Evolutionary conservation across 106 monocot genomes (phyloP).

Genomic region (Ottelia alismoides): DNA sequence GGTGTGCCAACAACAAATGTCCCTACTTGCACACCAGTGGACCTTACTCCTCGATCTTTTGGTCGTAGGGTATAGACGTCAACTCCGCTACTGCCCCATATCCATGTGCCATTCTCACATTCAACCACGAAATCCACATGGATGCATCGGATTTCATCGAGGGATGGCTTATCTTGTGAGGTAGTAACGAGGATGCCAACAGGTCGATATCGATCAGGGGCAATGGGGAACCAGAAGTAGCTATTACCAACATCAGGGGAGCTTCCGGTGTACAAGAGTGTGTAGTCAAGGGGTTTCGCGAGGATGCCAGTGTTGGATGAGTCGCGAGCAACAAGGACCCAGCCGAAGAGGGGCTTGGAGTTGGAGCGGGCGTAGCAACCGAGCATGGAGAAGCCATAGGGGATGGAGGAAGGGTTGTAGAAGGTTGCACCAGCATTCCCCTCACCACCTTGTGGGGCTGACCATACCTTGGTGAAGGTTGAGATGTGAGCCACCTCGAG

Average conservation of each 20-base stretch:
- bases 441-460: background rate
- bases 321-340: conserved; percentile 2
- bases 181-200: conserved; percentile 56
- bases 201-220: conserved; percentile 54
- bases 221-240: conserved; percentile 64
- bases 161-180: conserved; percentile 46
- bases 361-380: conserved; percentile 5
- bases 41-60: conserved; percentile 7
- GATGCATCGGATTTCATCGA: conserved; percentile 41
- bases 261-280: conserved; percentile 12
- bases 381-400: conserved; percentile 2
- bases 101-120: conserved; percentile 20
- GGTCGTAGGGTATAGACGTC: conserved; percentile 26
- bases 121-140: conserved; percentile 39
- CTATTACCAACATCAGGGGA: conserved; percentile 21
- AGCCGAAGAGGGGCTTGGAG: conserved; percentile 1
- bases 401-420: background rate
- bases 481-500: conserved; percentile 5
- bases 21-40: conserved; percentile 37
- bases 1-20: conserved; percentile 30
- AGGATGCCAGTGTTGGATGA: background rate
- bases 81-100: conserved; percentile 29
- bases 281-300: background rate
- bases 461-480: conserved; percentile 5
- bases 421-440: conserved; percentile 2